Conservation (phyloP, 176 grass and related monocot species). For the Alopecurus myosuroides region DNA sequence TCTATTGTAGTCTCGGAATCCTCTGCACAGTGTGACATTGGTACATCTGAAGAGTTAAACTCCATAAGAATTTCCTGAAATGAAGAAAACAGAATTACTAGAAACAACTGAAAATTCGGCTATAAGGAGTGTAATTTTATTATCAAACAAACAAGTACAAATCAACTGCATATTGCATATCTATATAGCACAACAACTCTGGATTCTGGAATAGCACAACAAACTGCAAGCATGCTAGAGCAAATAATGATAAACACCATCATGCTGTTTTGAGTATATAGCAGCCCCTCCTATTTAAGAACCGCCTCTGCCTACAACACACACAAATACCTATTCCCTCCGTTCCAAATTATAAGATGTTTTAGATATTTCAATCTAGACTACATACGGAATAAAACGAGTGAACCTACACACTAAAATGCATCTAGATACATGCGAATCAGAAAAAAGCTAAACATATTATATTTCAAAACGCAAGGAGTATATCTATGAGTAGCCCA, state of each 20-base stretch:
- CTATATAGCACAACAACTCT: too few species aligned
- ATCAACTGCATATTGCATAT: conserved; percentile 1
- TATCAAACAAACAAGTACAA: neutral
- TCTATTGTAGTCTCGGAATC: conserved; percentile 60
- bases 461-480: too few species aligned
- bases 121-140: neutral
- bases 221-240: neutral
- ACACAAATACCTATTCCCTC: neutral
- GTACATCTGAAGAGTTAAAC: conserved; percentile 43
- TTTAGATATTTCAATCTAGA: too few species aligned
- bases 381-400: too few species aligned
- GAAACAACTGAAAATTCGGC: neutral
- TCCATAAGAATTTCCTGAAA: conserved; percentile 46
- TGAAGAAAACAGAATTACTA: neutral
- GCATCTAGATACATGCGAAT: too few species aligned
- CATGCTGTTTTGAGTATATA: neutral
- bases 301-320: neutral
- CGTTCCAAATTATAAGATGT: too few species aligned
- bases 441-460: too few species aligned
- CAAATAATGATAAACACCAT: neutral
- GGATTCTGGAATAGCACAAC: neutral
- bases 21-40: conserved; percentile 35
- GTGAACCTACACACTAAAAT: too few species aligned
- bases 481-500: neutral
- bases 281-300: neutral